Conservation (phyloP, 2,329 filamentous ascomycete species). For the Drechslerella stenobrocha region DNA sequence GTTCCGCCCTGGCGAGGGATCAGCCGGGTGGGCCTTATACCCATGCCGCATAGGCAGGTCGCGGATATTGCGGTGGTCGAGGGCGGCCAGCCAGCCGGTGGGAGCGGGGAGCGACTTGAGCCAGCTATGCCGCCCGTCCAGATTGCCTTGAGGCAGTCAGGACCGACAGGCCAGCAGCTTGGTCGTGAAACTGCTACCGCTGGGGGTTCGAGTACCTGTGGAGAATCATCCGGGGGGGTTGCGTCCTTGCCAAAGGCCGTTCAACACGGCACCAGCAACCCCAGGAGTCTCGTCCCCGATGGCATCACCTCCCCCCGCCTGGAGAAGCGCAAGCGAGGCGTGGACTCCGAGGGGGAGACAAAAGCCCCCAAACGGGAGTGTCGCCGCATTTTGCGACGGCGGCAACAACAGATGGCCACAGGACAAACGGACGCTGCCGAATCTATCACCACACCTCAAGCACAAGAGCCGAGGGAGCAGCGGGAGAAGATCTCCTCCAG, state of each 20-base stretch:
- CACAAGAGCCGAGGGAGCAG: not conserved
- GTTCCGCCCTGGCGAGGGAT: slow-evolving; percentile 16
- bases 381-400: slow-evolving; percentile 1
- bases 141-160: not conserved
- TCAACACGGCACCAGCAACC: not conserved
- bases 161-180: not conserved
- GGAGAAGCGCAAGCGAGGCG: slow-evolving; percentile 30
- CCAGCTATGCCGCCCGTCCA: not conserved
- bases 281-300: slow-evolving; percentile 8
- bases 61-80: not conserved
- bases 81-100: slow-evolving; percentile 2
- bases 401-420: slow-evolving; percentile 9
- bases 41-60: not conserved
- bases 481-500: not conserved
- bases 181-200: slow-evolving; percentile 1
- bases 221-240: slow-evolving; percentile 6
- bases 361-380: slow-evolving; percentile 3
- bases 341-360: slow-evolving; percentile 14
- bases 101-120: not conserved
- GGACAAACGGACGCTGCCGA: slow-evolving; percentile 9
- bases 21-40: slow-evolving; percentile 6
- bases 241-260: not conserved
- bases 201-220: slow-evolving; percentile 1
- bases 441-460: slow-evolving; percentile 11
- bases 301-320: not conserved